These are phyloP conservation scores for Ceratonia siliqua DNA, from an alignment of 306 rosid genomes.

Conservation along the genomic window DNA sequence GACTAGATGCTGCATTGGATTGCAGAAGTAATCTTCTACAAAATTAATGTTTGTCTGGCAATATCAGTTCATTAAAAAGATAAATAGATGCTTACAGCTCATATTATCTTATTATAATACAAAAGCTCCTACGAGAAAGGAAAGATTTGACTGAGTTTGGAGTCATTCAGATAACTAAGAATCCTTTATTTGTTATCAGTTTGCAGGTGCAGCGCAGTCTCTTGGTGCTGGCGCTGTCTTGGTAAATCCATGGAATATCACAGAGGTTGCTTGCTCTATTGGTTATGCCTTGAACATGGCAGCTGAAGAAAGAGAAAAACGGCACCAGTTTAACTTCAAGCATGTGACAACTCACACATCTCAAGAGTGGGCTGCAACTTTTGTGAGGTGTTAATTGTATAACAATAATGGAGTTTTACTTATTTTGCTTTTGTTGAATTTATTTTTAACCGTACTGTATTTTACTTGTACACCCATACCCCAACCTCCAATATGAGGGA, in stretches of 20 bases:
- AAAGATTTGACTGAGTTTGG: background rate
- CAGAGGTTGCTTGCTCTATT: conserved; percentile 91
- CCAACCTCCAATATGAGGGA: background rate
- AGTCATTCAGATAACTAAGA: conserved; percentile 26
- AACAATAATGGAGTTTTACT: conserved; percentile 22
- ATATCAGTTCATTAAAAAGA: background rate
- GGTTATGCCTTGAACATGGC: conserved; percentile 89
- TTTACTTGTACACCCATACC: background rate
- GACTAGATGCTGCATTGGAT: background rate
- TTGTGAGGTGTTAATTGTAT: conserved; percentile 67
- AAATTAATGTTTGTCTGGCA: background rate
- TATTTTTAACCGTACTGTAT: background rate
- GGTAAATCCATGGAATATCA: conserved; percentile 94
- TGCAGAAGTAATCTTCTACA: conserved; percentile 2
- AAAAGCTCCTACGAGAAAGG: background rate
- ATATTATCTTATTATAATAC: background rate
- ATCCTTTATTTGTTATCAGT: conserved; percentile 52
- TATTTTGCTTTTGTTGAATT: conserved; percentile 12
- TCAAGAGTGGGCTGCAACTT: conserved; percentile 99
- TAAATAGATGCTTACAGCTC: background rate
- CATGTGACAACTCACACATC: conserved; percentile 95
- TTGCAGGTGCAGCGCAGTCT: conserved; percentile 99
- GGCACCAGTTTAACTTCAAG: conserved; percentile 90
- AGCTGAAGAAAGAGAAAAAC: conserved; percentile 91
- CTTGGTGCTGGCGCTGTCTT: conserved; percentile 98